A percentile compares a stretch with the other conserved stretches of the same genome.
Evolutionary conservation across 768 basidiomycete genomes (phyloP).

Genomic region (Postia placenta): DNA sequence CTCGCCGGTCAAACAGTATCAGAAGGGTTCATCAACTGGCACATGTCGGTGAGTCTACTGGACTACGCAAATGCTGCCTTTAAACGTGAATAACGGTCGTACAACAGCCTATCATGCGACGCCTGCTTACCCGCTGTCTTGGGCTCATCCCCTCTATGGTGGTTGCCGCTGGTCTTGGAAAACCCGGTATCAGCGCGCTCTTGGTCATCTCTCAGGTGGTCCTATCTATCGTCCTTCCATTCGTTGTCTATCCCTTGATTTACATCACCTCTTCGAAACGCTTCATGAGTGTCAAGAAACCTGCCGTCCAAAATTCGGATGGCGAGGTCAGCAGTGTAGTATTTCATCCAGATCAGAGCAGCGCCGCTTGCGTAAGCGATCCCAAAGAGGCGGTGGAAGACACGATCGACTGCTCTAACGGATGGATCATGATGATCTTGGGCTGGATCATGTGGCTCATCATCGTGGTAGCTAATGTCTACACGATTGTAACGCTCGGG

Average conservation of each 20-base stretch:
- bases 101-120: constrained; percentile 68
- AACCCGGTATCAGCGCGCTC: constrained; percentile 63
- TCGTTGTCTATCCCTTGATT: constrained; percentile 74
- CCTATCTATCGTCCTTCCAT: constrained; percentile 78
- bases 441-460: constrained; percentile 60
- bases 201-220: constrained; percentile 83
- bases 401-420: constrained; percentile 59
- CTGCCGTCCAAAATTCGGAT: background rate
- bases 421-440: constrained; percentile 40
- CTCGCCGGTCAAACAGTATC: constrained; percentile 86
- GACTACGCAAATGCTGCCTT: too few species aligned
- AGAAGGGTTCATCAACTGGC: constrained; percentile 88
- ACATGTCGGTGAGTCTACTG: constrained; percentile 65
- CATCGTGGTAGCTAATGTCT: constrained; percentile 66
- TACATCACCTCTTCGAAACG: constrained; percentile 61
- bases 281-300: constrained; percentile 61
- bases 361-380: background rate
- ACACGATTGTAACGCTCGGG: constrained; percentile 61
- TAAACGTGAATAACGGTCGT: too few species aligned
- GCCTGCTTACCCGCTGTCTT: constrained; percentile 78
- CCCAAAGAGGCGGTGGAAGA: constrained; percentile 25
- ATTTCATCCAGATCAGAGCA: background rate
- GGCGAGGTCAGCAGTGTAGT: too few species aligned
- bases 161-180: constrained; percentile 70
- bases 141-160: constrained; percentile 79